Evolutionary conservation across 345 rosid genomes (phyloP), one percentile per base, ranked within the genome.

Genomic region (Limnanthes douglasii): DNA sequence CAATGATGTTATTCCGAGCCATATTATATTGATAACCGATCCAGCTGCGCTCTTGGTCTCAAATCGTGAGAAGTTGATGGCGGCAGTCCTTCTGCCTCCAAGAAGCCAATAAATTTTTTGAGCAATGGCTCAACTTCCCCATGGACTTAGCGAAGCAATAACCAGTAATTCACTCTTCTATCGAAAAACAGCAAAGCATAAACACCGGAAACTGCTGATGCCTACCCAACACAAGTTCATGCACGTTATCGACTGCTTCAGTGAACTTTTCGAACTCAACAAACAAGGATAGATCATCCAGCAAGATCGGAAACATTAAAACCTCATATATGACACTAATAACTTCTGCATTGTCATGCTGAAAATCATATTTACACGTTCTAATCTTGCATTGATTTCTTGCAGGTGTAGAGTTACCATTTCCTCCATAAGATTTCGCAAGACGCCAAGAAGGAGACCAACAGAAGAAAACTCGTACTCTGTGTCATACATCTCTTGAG

Each of bases 1-100:
- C 98, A 90, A 46, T 54, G 98, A 84, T 53, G 85, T 75, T 60
- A 90, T 69, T 50, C 98, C 98, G 43, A 79, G 73, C 95, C 95
- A 90, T 65, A n/a, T n/a, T n/a, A n/a, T n/a, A 77, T 65, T 29
- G 92, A 53, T 37, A 65, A 34, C 41, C 72, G 95, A 28, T 90
- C 92, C 31, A 79, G 66, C 59, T 57, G 55, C 8, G 56, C 61
- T 60, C 85, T 67, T 25, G 95, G 81, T 69, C 93, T 72, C 13
- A 75, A 65, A 30, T 55, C 63, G 56, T 62, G 81, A 7, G 61
- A 45, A 40, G 62, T 45, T 38, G 66, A 74, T 31, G 84, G 81
- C n/a, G n/a, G n/a, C 31, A 70, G 34, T 24, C 69, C 79, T 51
- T 88, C 98, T 18, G 71, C 66, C 70, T 90, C 98, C 66, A 90